Base-by-base conservation (phyloP, 2,329 filamentous ascomycete species). In the Fusarium praegraminearum region DNA sequence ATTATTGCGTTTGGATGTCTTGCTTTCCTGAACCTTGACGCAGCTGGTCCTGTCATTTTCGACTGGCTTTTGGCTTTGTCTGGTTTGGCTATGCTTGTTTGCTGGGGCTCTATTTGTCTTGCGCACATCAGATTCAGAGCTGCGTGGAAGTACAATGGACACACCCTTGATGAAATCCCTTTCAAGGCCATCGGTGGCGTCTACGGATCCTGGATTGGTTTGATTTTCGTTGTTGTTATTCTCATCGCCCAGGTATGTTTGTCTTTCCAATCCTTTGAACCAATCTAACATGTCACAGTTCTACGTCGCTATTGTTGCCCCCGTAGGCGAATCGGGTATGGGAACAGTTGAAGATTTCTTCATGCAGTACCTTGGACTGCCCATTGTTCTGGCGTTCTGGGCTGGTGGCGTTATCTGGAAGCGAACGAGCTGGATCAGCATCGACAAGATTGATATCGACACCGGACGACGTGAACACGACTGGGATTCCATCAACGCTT, bases 41-140 rank as follows among this genome's bases (percentile, higher is more conserved):
- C 83, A 1, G 78, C 80, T 2, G 87, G 87, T 35, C 77, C 79
- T 7, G 77, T 80, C 1, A 85, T 90, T 4, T 90, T 91, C 57
- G 83, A 86, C 70, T 91, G 89, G 89, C 84, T 91, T 18, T 82
- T 88, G 30, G 86, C 89, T 9, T 80, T 91, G 11, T 90, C 88
- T 2, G 89, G 87, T 64, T 82, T 91, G 10, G 85, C 86, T 13
- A 84, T 87, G 44, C 83, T 91, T 54, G 90, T 90, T 76, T 87
- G 88, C 24, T 91, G 89, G 89, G 87, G 83, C 28, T 88, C 85
- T 45, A 89, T 91, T 69, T 90, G 88, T 75, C 76, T 89, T 20
- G 59, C 68, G 0, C 89, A 91, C 72, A 89, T 91, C 70, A 88
- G 89, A 22, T 91, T 91, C 83, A 87, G 89, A 44, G 73, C 75